A percentile compares a stretch with the other conserved stretches of the same genome.
Evolutionary conservation across 331 rosid genomes (phyloP).

Genomic region (Quercus phellos): DNA sequence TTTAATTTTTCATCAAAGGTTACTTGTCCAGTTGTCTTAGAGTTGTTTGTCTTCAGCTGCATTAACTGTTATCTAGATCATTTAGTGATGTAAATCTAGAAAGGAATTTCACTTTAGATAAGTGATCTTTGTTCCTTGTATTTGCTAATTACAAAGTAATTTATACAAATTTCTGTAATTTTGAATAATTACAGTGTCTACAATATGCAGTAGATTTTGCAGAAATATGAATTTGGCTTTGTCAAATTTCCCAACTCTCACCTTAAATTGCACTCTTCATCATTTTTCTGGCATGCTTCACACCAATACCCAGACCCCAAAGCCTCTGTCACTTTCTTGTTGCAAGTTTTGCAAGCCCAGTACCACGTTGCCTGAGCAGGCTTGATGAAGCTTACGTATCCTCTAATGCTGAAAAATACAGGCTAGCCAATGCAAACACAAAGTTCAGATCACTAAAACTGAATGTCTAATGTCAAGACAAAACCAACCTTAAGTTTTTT

Average conservation of each 20-base stretch:
- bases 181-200: too few species aligned
- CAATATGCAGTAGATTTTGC: too few species aligned
- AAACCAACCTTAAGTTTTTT: not conserved
- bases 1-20: too few species aligned
- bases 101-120: too few species aligned
- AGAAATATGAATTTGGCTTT: too few species aligned
- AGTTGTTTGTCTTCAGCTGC: too few species aligned
- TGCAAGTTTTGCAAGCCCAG: conserved; percentile 84
- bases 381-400: conserved; percentile 52
- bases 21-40: too few species aligned
- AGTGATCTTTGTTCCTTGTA: too few species aligned
- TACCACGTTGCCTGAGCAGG: conserved; percentile 94
- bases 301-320: conserved; percentile 82
- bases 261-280: conserved; percentile 71
- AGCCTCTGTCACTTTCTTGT: conserved; percentile 83
- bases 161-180: too few species aligned
- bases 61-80: too few species aligned
- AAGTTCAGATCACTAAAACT: not conserved
- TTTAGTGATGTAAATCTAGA: too few species aligned
- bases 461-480: not conserved
- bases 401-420: conserved; percentile 62
- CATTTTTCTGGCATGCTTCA: conserved; percentile 82
- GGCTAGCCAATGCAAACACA: conserved; percentile 45
- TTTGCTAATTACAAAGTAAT: too few species aligned
- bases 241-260: not conserved